Percentiles rank a stretch among this genome's conserved stretches.
phyloP scores from a whole-genome alignment of 371 early-diverging fungal species.

The Amoeboaphelidium protococcarum region DNA sequence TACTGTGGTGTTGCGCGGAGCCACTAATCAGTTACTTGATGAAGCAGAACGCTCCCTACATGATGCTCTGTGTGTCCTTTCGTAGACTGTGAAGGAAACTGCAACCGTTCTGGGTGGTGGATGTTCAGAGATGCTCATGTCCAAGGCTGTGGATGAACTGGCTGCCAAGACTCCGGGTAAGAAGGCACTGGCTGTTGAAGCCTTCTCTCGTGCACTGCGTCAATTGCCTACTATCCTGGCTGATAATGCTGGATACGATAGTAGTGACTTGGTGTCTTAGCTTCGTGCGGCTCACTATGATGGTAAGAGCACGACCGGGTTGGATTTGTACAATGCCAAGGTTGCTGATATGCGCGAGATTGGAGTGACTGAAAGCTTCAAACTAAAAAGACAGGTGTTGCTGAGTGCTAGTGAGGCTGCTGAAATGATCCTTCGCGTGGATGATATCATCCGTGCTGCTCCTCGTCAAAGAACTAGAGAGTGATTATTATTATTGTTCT shows the following conservation, averaged over 20 bases:
- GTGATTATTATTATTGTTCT: too few species aligned
- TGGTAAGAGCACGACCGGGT: slow-evolving; percentile 46
- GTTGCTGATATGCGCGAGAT: slow-evolving; percentile 60
- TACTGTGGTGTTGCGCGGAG: slow-evolving; percentile 93
- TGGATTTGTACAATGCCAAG: slow-evolving; percentile 65
- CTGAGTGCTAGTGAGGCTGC: slow-evolving; percentile 93
- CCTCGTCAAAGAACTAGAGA: slow-evolving; percentile 26
- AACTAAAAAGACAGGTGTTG: slow-evolving; percentile 92
- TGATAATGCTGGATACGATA: slow-evolving; percentile 96
- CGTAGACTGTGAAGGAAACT: slow-evolving; percentile 85
- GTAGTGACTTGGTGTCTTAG: slow-evolving; percentile 69
- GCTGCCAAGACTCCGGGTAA: slow-evolving; percentile 80
- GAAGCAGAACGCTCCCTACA: slow-evolving; percentile 98
- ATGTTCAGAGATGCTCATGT: slow-evolving; percentile 92
- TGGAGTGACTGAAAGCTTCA: slow-evolving; percentile 91
- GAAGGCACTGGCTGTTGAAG: slow-evolving; percentile 86
- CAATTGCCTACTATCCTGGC: slow-evolving; percentile 89
- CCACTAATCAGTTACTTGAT: slow-evolving; percentile 88
- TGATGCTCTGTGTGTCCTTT: slow-evolving; percentile 93
- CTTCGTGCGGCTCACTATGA: slow-evolving; percentile 79
- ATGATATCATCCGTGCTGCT: slow-evolving; percentile 90
- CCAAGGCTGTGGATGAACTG: slow-evolving; percentile 75
- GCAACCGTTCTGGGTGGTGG: slow-evolving; percentile 92
- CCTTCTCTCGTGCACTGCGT: slow-evolving; percentile 86
- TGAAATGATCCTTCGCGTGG: slow-evolving; percentile 96